Base-by-base conservation (phyloP, 352 stramenopile genomes). In the Pythium scleroteichum region DNA sequence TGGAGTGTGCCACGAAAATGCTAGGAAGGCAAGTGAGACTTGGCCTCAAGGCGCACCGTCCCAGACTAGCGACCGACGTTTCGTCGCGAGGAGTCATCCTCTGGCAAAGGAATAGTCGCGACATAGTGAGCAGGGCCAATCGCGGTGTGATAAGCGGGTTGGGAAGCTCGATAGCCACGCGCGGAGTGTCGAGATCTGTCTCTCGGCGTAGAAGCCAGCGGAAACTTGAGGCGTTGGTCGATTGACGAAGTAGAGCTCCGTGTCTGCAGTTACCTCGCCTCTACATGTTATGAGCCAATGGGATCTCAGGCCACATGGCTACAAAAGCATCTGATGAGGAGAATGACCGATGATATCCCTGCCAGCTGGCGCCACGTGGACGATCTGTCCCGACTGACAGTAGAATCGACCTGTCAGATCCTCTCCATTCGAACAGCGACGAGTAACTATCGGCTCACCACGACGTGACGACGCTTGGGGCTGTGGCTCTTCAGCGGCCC, bases 11-110 rank as follows among this genome's bases (percentile, higher is more conserved):
- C 9, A 38, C 32, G 49, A 56, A 47, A 27, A 42, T 23, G 32
- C 49, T 22, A 47, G 49, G 33, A 56, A 56, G 23, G 14, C 33
- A 35, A 54, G n/a, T 47, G 22, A 8, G 19, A 35, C 29, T 35
- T 10, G 7, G 26, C 17, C 24, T n/a, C 24, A 4, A 39, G 20
- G 32, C 24, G 48, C 48, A 54, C 48, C 19, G 38, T 56, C 49
- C 32, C 32, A 35, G 33, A 33, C 29, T 54, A 45, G 48, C 29
- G 29, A 5, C 29, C 29, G 29, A 5, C 29, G 29, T 35, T 35
- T 35, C 29, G 29, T 35, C 10, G 29, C 29, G 5, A 35, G 29
- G 29, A 35, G 29, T 35, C 29, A 35, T 35, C 29, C 29, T 35
- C 29, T 35, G 10, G 29, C 29, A 35, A 35, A 35, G 29, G 29